Conservation (phyloP, 495 filamentous ascomycete genomes). For the Penicillium tannophilum region DNA sequence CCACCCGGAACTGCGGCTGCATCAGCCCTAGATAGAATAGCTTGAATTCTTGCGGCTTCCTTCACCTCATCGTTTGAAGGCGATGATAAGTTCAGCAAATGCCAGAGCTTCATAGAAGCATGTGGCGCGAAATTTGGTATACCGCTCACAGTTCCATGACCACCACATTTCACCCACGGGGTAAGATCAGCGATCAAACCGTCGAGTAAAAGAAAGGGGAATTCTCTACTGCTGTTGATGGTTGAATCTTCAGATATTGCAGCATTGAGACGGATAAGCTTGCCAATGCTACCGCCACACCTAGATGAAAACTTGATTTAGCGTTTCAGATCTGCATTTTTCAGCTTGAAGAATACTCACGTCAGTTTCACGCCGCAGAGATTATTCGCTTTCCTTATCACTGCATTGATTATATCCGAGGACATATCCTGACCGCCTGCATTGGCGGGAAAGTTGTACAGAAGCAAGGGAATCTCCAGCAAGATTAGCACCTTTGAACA, state of each 20-base stretch:
- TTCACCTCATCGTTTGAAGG: conserved; percentile 10
- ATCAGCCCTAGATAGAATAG: conserved; percentile 21
- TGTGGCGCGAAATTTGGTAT: conserved; percentile 28
- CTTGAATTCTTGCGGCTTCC: conserved; percentile 20
- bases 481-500: not conserved
- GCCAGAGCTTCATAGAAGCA: conserved; percentile 27
- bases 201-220: conserved; percentile 24
- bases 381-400: conserved; percentile 19
- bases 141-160: conserved; percentile 28
- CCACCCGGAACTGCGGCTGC: conserved; percentile 24
- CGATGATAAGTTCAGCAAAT: conserved; percentile 16
- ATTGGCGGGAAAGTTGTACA: conserved; percentile 28
- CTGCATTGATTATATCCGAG: conserved; percentile 21
- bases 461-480: conserved; percentile 21
- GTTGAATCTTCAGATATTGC: conserved; percentile 13
- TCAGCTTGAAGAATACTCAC: conserved; percentile 4
- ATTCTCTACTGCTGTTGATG: conserved; percentile 13
- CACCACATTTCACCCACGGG: conserved; percentile 27
- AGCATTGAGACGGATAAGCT: conserved; percentile 20
- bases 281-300: conserved; percentile 26
- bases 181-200: conserved; percentile 25
- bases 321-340: not conserved
- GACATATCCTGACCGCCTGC: conserved; percentile 29
- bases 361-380: conserved; percentile 27
- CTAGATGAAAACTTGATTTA: conserved; percentile 5